phyloP scores from a whole-genome alignment of 2,329 filamentous ascomycete genomes.

The Ophiocordyceps camponoti-rufipedis region DNA sequence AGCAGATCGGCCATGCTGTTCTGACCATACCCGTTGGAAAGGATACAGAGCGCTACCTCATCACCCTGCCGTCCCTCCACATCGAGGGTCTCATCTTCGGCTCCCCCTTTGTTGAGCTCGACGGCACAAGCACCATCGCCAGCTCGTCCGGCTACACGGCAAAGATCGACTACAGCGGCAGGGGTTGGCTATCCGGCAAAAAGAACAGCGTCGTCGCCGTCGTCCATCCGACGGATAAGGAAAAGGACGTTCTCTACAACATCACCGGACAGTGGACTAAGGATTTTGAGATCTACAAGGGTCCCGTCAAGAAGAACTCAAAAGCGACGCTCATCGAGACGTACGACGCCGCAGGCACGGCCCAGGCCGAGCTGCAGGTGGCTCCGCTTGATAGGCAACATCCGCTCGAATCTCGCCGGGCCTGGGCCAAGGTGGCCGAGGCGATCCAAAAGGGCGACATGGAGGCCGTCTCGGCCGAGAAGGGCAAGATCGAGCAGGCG shows the following conservation, averaged over 20 bases:
- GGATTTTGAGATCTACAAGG: slow-evolving; percentile 58
- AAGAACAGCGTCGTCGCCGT: slow-evolving; percentile 77
- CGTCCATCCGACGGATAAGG: slow-evolving; percentile 51
- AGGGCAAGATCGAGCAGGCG: slow-evolving; percentile 75
- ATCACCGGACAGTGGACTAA: slow-evolving; percentile 83
- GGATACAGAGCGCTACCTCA: slow-evolving; percentile 57
- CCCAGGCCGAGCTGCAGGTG: slow-evolving; percentile 50
- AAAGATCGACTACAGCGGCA: slow-evolving; percentile 84
- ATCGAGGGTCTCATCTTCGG: slow-evolving; percentile 85
- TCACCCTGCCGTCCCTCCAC: slow-evolving; percentile 78
- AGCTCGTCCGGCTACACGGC: slow-evolving; percentile 75
- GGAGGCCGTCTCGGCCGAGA: slow-evolving; percentile 60
- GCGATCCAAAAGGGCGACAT: slow-evolving; percentile 72
- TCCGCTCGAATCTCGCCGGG: slow-evolving; percentile 69
- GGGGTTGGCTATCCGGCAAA: slow-evolving; percentile 88
- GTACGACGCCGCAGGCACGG: slow-evolving; percentile 39
- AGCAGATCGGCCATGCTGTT: slow-evolving; percentile 81
- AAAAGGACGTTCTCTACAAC: slow-evolving; percentile 63
- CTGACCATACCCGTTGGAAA: slow-evolving; percentile 44
- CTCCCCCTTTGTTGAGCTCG: slow-evolving; percentile 78
- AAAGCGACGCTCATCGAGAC: slow-evolving; percentile 31
- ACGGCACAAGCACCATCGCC: slow-evolving; percentile 67
- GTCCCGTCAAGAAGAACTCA: slow-evolving; percentile 30
- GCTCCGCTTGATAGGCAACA: slow-evolving; percentile 64
- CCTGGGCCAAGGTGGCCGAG: slow-evolving; percentile 72